phyloP scores from a whole-genome alignment of 1,284 basidiomycete species.

The Rhodotorula sp. region DNA sequence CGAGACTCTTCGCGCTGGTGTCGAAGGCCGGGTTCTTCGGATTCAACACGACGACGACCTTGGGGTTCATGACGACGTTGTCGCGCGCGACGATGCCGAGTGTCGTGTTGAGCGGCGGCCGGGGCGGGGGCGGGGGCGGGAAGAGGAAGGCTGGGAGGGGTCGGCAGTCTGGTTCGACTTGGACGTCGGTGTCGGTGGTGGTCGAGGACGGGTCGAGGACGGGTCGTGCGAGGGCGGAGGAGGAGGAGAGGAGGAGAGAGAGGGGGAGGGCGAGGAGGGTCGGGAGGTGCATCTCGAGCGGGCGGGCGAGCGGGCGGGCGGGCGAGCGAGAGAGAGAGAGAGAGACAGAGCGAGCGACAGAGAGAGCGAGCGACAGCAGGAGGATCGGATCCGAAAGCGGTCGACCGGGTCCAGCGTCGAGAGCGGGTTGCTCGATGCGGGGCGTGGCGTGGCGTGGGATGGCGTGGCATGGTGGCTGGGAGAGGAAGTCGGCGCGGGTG shows the following conservation, averaged over 20 bases:
- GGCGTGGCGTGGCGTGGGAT: too few relatives aligned
- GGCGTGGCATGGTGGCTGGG: too few relatives aligned
- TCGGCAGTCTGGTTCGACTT: background rate
- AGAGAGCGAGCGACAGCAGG: background rate
- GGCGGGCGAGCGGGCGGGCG: background rate
- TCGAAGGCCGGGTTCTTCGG: constrained; percentile 25
- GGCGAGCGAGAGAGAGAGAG: background rate
- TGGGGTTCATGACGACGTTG: constrained; percentile 23
- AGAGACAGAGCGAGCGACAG: too few relatives aligned
- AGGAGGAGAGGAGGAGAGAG: background rate
- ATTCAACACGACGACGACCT: constrained; percentile 14
- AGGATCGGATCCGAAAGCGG: background rate
- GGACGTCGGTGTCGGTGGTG: too few relatives aligned
- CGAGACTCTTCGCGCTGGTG: background rate
- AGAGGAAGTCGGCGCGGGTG: too few relatives aligned
- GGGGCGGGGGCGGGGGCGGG: background rate
- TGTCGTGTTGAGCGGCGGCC: too few relatives aligned
- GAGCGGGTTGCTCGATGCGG: too few relatives aligned
- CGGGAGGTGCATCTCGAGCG: background rate
- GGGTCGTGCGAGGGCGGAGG: background rate
- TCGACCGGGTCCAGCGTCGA: too few relatives aligned
- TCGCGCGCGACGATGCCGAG: too few relatives aligned
- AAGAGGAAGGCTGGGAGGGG: background rate
- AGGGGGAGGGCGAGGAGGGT: background rate
- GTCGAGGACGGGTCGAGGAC: background rate